A percentile compares a stretch with the other conserved stretches of the same genome.
Evolutionary conservation across 345 rosid genomes (phyloP).

Genomic region (Citrus australasica): DNA sequence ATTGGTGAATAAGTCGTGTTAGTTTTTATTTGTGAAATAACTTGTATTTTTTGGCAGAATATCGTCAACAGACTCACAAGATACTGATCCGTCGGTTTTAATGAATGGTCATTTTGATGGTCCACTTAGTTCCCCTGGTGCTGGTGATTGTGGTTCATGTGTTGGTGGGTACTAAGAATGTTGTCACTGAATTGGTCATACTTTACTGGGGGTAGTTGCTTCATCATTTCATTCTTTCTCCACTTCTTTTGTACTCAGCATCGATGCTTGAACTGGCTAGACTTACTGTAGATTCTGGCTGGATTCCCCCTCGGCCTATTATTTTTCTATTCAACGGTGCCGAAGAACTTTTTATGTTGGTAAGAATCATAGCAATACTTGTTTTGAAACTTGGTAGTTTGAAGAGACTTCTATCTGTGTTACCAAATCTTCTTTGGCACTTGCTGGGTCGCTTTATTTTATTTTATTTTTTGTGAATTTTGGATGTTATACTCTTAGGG

Average conservation of each 20-base stretch:
- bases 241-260: conserved; percentile 49
- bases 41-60: conserved; percentile 50
- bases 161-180: conserved; percentile 57
- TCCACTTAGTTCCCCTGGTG: conserved; percentile 92
- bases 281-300: conserved; percentile 70
- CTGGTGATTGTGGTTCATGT: conserved; percentile 96
- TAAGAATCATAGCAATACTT: conserved; percentile 16
- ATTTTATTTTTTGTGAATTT: not conserved
- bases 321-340: conserved; percentile 96
- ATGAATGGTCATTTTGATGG: conserved; percentile 96
- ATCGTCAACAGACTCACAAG: conserved; percentile 60
- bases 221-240: conserved; percentile 12
- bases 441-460: not conserved
- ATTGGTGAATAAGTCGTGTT: not conserved
- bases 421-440: not conserved
- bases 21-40: not conserved
- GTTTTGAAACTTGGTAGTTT: not conserved
- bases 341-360: conserved; percentile 92
- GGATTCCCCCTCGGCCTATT: conserved; percentile 83
- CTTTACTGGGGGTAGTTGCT: not conserved
- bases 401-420: conserved; percentile 1
- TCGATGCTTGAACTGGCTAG: conserved; percentile 89
- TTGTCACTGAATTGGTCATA: conserved; percentile 4
- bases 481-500: not conserved
- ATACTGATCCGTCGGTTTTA: conserved; percentile 72